Evolutionary conservation across 2,329 filamentous ascomycete species (phyloP), one percentile per base, ranked within the genome.

Genomic region (Exophiala alcalophila): DNA sequence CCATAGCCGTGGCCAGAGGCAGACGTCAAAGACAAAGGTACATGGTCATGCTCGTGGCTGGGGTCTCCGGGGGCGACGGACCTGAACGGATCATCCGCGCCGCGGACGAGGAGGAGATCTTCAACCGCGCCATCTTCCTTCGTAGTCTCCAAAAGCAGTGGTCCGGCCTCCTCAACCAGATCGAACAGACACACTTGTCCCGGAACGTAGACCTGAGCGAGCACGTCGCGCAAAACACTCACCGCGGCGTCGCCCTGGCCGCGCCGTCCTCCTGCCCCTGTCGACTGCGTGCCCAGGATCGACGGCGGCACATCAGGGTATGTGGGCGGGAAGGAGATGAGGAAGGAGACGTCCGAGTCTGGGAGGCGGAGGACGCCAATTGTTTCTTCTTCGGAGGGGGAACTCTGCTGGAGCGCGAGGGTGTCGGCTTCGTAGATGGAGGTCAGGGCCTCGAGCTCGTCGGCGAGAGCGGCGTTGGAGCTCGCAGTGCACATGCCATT

Each of bases 141-240:
- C n/a, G n/a, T n/a, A n/a, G n/a, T 68, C 58, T 86, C 83, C 58
- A 67, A 65, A 4, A 76, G 62, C 2, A 65, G 59, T 47, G 71
- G 71, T 21, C 63, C 63, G 0, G 68, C 68, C 53, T 77, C 77
- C 54, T 95, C 90, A 25, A 96, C 75, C n/a, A 94, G 76, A 61
- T 96, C 91, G 58, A 90, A 98, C 3, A 98, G 69, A 58, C 90
- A 96, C 15, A 94, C 88, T 38, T 80, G 76, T 0, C 88, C 89
- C 0, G 80, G 76, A 38, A 76, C 73, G 62, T 83, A 95, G 4
- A 86, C 75, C n/a, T 72, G 69, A 1, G 70, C 72, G 21, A 96
- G 66, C 0, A 83, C 81, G 24, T 80, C 71, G 20, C 81, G 72
- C 44, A 92, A 81, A 2, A 86, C 65, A 2, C 77, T 75, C n/a